These are phyloP conservation scores for Scedosporium aurantiacum DNA, from an alignment of 2,329 filamentous ascomycete species.

Conservation along the genomic window DNA sequence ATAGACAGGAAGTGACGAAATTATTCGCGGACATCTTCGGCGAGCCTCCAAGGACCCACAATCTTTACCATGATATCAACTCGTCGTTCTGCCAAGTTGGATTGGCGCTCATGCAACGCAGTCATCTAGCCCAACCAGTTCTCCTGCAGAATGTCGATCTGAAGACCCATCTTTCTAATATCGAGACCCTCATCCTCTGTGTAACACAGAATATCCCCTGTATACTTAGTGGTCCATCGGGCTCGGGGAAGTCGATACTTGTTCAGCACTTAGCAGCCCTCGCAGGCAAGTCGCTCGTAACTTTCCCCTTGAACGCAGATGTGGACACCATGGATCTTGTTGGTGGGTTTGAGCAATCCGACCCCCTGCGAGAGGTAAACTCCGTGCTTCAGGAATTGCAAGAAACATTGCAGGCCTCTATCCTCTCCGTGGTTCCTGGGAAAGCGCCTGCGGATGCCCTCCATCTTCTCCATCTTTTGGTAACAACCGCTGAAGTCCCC, in stretches of 20 bases:
- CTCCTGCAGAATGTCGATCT: slow-evolving; percentile 38
- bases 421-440: slow-evolving; percentile 36
- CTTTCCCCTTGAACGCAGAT: slow-evolving; percentile 86
- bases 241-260: slow-evolving; percentile 75
- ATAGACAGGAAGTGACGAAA: slow-evolving; percentile 52
- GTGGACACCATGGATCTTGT: slow-evolving; percentile 96
- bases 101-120: slow-evolving; percentile 56
- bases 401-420: slow-evolving; percentile 37
- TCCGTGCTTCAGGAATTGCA: slow-evolving; percentile 38
- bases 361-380: slow-evolving; percentile 63
- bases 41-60: slow-evolving; percentile 38
- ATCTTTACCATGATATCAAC: slow-evolving; percentile 62
- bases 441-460: slow-evolving; percentile 35
- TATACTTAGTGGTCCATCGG: slow-evolving; percentile 76
- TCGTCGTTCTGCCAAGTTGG: slow-evolving; percentile 65
- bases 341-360: slow-evolving; percentile 90
- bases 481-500: slow-evolving; percentile 21
- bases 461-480: slow-evolving; percentile 39
- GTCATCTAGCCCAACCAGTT: slow-evolving; percentile 40
- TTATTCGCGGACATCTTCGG: slow-evolving; percentile 59
- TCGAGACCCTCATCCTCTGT: slow-evolving; percentile 82
- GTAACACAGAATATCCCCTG: slow-evolving; percentile 80
- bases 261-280: slow-evolving; percentile 71
- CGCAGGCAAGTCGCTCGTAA: slow-evolving; percentile 63
- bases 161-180: slow-evolving; percentile 51